Evolutionary conservation across 2,329 filamentous ascomycete species (phyloP).

Genomic region (Aspergillus persii): DNA sequence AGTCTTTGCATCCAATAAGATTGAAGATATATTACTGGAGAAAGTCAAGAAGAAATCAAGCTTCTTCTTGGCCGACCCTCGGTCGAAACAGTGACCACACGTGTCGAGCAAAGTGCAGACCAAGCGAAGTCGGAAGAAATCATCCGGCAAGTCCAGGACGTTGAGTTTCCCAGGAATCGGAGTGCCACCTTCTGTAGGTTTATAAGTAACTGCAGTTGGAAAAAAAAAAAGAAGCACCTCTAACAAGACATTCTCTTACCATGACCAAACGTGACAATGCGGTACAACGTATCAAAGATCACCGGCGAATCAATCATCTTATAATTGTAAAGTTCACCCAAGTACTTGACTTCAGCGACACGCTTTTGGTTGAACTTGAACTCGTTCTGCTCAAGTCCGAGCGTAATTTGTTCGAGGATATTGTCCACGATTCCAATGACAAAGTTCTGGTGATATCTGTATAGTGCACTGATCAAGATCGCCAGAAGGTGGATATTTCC

Average conservation of each 20-base stretch:
- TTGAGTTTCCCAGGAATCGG: constrained; percentile 76
- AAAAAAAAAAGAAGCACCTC: neutral
- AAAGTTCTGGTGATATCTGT: constrained; percentile 89
- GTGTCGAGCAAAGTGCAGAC: constrained; percentile 89
- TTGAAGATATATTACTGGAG: constrained; percentile 57
- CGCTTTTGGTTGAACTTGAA: constrained; percentile 96
- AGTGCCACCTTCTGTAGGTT: constrained; percentile 63
- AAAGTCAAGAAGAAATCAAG: constrained; percentile 96
- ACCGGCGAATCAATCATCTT: constrained; percentile 93
- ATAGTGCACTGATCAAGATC: constrained; percentile 81
- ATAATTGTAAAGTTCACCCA: constrained; percentile 96
- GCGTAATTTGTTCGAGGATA: constrained; percentile 78
- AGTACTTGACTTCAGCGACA: constrained; percentile 92
- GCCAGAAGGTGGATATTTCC: constrained; percentile 93
- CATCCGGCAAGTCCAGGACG: constrained; percentile 80
- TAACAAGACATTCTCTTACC: constrained; percentile 43
- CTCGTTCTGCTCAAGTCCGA: constrained; percentile 91
- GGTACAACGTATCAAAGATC: constrained; percentile 93
- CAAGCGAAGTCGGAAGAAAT: constrained; percentile 92
- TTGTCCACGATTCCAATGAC: constrained; percentile 90
- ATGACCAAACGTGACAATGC: constrained; percentile 89
- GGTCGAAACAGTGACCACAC: constrained; percentile 93
- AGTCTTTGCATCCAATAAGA: constrained; percentile 12
- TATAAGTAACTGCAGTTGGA: constrained; percentile 2
- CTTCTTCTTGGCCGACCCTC: constrained; percentile 91